Evolutionary conservation across 2,329 filamentous ascomycete species (phyloP).

Genomic region (Pseudogymnoascus sp.): DNA sequence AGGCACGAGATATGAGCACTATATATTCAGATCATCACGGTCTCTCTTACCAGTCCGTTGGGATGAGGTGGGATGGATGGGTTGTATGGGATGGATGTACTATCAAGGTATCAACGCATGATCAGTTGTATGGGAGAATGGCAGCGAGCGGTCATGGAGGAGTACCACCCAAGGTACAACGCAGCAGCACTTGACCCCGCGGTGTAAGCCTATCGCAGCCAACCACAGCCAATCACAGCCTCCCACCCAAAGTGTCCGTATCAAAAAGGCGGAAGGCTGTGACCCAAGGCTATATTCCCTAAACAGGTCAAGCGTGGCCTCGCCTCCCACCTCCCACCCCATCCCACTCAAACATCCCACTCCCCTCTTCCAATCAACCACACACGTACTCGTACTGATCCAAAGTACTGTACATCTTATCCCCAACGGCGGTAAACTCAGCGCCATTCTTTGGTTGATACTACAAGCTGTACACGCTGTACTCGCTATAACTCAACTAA

Average conservation of each 20-base stretch:
- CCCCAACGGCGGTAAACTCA: slow-evolving; percentile 1
- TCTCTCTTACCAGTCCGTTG: slow-evolving; percentile 3
- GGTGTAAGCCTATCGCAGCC: not conserved
- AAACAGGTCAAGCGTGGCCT: slow-evolving; percentile 4
- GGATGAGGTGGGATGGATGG: not conserved
- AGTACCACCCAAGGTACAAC: slow-evolving; percentile 9
- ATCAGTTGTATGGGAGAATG: not conserved
- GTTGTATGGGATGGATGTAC: not conserved
- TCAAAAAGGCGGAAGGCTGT: not conserved
- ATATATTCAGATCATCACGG: slow-evolving; percentile 3
- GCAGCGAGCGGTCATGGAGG: not conserved
- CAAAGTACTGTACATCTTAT: not conserved
- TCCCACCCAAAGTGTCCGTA: not conserved
- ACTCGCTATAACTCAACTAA: not conserved
- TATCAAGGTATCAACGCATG: not conserved
- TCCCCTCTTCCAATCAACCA: slow-evolving; percentile 6
- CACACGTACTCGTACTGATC: not conserved
- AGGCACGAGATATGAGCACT: not conserved
- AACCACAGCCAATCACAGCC: not conserved
- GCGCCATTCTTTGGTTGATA: slow-evolving; percentile 4
- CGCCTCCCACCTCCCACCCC: not conserved
- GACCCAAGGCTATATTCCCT: not conserved
- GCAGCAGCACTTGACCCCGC: slow-evolving; percentile 7
- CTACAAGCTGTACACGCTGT: not conserved
- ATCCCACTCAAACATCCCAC: slow-evolving; percentile 7